Evolutionary conservation across 306 rosid species (phyloP).

Genomic region (Ormosia emarginata): DNA sequence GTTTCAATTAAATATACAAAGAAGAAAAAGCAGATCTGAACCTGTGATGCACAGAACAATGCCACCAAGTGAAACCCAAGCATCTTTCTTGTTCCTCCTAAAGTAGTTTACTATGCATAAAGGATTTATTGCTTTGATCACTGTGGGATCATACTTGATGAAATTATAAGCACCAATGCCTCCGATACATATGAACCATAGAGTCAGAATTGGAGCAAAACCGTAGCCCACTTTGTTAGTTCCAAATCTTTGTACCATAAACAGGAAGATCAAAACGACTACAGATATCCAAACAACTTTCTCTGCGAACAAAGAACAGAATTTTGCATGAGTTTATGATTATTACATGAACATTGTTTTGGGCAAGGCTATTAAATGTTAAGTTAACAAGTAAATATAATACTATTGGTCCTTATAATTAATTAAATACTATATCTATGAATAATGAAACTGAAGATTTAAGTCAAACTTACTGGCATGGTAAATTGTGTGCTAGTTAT

Average conservation of each 20-base stretch:
- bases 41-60: slow-evolving; percentile 61
- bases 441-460: too few species aligned
- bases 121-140: slow-evolving; percentile 72
- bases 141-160: slow-evolving; percentile 54
- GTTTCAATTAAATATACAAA: too few species aligned
- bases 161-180: slow-evolving; percentile 67
- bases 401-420: too few species aligned
- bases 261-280: slow-evolving; percentile 47
- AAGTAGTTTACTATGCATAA: slow-evolving; percentile 54
- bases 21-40: background rate
- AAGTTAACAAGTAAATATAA: too few species aligned
- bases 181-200: slow-evolving; percentile 60
- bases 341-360: background rate
- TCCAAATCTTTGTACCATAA: slow-evolving; percentile 74
- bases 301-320: slow-evolving; percentile 25
- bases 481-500: too few species aligned
- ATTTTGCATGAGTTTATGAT: background rate
- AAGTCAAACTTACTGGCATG: too few species aligned
- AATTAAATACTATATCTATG: too few species aligned
- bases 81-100: slow-evolving; percentile 55
- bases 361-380: too few species aligned
- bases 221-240: slow-evolving; percentile 73
- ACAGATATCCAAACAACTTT: slow-evolving; percentile 58
- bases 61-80: slow-evolving; percentile 93
- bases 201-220: slow-evolving; percentile 70